These are phyloP conservation scores for Fusarium globosum DNA, from an alignment of 2,329 filamentous ascomycete genomes.

Conservation along the genomic window DNA sequence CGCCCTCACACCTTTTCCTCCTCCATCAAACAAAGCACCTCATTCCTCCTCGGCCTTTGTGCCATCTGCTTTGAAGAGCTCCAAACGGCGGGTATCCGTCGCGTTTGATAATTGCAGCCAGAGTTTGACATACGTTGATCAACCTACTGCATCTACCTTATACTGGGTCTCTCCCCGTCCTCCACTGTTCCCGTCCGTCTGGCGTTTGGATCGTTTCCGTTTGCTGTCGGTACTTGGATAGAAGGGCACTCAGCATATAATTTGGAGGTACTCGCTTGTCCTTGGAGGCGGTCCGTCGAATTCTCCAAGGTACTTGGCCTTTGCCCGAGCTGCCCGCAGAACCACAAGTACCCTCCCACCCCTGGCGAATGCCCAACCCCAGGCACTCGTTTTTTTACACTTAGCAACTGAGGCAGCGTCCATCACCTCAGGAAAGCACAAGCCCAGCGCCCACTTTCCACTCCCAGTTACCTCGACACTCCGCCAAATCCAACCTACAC, in stretches of 20 bases:
- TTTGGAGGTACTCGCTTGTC: constrained; percentile 27
- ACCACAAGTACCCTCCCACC: constrained; percentile 36
- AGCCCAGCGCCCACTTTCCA: constrained; percentile 41
- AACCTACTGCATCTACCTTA: neutral
- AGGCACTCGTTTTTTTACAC: constrained; percentile 35
- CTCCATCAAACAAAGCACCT: constrained; percentile 15
- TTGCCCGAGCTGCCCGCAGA: constrained; percentile 6
- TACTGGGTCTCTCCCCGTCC: constrained; percentile 27
- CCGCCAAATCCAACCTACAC: constrained; percentile 42
- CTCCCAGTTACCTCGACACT: constrained; percentile 42
- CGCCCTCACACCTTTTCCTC: constrained; percentile 23
- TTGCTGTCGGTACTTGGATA: constrained; percentile 30
- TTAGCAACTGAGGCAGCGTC: constrained; percentile 27
- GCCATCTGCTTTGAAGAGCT: constrained; percentile 4
- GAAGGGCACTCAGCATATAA: constrained; percentile 27
- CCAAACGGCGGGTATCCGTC: neutral
- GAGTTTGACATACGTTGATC: constrained; percentile 10
- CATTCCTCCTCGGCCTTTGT: constrained; percentile 19
- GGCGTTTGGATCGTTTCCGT: constrained; percentile 29
- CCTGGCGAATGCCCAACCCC: constrained; percentile 32
- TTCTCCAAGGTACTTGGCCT: constrained; percentile 20
- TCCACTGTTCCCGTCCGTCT: constrained; percentile 34
- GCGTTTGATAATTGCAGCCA: constrained; percentile 1
- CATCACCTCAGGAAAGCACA: constrained; percentile 39
- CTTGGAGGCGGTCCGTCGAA: constrained; percentile 23